Conservation (phyloP, 495 filamentous ascomycete genomes). For the Penicillium macrosclerotiorum region DNA sequence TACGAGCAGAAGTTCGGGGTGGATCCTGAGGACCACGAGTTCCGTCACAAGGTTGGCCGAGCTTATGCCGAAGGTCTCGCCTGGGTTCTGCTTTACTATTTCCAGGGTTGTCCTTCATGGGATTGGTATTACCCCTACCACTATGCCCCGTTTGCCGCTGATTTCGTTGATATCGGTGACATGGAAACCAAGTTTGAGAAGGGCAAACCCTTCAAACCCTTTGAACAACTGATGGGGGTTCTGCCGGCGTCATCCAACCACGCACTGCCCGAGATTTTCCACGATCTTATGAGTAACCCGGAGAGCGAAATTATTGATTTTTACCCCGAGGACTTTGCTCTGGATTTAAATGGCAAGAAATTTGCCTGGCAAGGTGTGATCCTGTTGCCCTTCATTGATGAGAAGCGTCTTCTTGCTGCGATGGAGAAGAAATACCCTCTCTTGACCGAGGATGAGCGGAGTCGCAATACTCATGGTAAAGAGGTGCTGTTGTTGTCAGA, state of each 20-base stretch:
- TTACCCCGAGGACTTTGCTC: constrained; percentile 89
- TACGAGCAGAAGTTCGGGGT: constrained; percentile 98
- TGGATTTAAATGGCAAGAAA: constrained; percentile 97
- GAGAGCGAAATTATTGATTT: constrained; percentile 95
- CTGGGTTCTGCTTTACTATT: constrained; percentile 98
- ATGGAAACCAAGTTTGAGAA: constrained; percentile 81
- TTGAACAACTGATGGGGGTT: constrained; percentile 98
- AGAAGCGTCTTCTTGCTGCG: constrained; percentile 76
- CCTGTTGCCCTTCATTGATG: constrained; percentile 93
- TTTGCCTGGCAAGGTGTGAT: constrained; percentile 97
- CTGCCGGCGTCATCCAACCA: constrained; percentile 89
- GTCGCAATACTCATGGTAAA: constrained; percentile 75
- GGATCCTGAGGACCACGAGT: constrained; percentile 74
- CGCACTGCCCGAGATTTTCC: constrained; percentile 83
- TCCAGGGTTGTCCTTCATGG: constrained; percentile 97
- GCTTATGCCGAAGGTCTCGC: constrained; percentile 95
- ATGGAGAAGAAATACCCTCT: constrained; percentile 80
- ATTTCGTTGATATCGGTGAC: constrained; percentile 82
- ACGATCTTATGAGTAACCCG: constrained; percentile 79
- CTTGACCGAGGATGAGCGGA: constrained; percentile 71
- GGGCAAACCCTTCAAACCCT: constrained; percentile 83
- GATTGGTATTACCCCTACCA: constrained; percentile 99
- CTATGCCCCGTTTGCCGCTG: constrained; percentile 94
- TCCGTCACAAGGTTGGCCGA: constrained; percentile 87
- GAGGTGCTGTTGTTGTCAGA: constrained; percentile 85